Evolutionary conservation across 768 basidiomycete species (phyloP), one percentile per base, ranked within the genome.

Genomic region (Mycena capillaripes): DNA sequence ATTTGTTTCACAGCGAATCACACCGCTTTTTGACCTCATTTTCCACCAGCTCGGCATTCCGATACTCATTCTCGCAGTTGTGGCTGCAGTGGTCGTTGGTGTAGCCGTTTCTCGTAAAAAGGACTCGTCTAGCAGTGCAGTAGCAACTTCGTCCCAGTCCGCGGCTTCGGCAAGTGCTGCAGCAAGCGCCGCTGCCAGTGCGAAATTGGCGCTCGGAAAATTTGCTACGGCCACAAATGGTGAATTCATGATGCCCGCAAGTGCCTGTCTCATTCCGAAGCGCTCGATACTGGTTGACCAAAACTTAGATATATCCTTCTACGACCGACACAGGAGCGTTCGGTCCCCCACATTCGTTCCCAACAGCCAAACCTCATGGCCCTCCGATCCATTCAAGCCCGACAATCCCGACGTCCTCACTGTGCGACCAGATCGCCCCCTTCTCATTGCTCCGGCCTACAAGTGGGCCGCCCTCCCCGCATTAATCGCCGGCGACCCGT

Each of bases 381-480:
- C 96, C 7, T 74, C 84, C 61, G 97, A 99, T 80, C 80, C 95
- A 4, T 95, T 92, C 81, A 79, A 90, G 58, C 93, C 96, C 25
- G 79, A 89, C 42, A 91, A 81, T 75, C 92, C 95, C 17, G 81
- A 80, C 59, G 86, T 89, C 19, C 91, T 92, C 46, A 82, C 79
- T 56, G 85, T 92, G 48, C 92, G 96, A 53, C 76, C 91, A 11
- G 92, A 95, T 78, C 93, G 97, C 72, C 98, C 98, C 34, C 93
- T 95, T 55, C 88, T 99, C 67, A 92, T 98, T 76, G 98, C 97
- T 25, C 96, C 97, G 29, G 77, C 87, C 7, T 97, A 96, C 88
- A 97, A 96, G 82, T 99, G 98, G 97, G 81, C 87, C n/a, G 94
- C 91, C n/a, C 90, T 99, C 30, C 90, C 93, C 4, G 78, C 79